Base-by-base conservation (phyloP, 2,329 filamentous ascomycete genomes). In the Parastagonospora nodorum region DNA sequence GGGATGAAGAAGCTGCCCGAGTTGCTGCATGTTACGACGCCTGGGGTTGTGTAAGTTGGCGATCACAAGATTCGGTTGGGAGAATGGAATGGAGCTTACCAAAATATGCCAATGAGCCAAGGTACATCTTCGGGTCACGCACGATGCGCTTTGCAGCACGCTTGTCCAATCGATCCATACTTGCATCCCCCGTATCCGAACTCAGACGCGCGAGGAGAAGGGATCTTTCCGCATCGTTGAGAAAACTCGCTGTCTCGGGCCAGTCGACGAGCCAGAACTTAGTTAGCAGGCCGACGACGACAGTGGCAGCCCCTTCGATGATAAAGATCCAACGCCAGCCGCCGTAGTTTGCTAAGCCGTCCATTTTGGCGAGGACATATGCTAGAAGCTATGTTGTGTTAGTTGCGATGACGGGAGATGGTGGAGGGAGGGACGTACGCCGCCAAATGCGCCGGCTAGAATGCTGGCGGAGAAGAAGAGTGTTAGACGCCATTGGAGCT, bases 311-410 rank as follows among this genome's bases (percentile, higher is more conserved):
- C 8, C 69, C 69, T 50, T 72, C 69, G 16, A 72, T 64, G 42
- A 70, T 65, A 50, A 70, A 67, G n/a, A 62, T 53, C 68, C 69
- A 73, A 11, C 70, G 61, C 71, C 71, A 74, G 8, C 68, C 72
- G 12, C 65, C 51, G 27, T 71, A 69, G 2, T 64, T 81, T 10
- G 74, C 76, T 6, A 80, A 77, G 24, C 78, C 77, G 64, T 88
- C 84, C 50, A 87, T 79, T 59, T 88, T 88, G 15, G 75, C 76
- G 57, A 89, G 87, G 14, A 69, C 71, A 39, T 72, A 76, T 10
- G 75, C 74, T 8, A 77, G 64, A 19, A 77, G 61, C 62, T 71
- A 36, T 6, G 9, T 4, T 2, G 5, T 9, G 14, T 51, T 39
- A 52, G 48, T 42, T n/a, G 32, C 12, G 7, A 16, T 15, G 35